Evolutionary conservation across 371 early-diverging fungal genomes (phyloP).

Genomic region (Haplosporangium sp.): DNA sequence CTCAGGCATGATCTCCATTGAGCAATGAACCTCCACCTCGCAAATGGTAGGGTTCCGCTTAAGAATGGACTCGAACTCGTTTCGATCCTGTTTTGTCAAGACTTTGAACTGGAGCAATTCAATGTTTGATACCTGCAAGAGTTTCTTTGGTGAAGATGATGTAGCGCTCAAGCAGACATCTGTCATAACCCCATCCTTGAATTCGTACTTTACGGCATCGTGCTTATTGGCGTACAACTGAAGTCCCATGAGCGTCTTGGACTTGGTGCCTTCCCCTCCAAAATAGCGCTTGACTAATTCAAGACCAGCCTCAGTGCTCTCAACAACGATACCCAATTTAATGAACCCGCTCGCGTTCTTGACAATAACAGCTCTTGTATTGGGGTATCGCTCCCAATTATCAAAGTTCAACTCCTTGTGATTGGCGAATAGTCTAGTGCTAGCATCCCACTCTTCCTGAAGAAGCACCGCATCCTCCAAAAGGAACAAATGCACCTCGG

Average conservation of each 20-base stretch:
- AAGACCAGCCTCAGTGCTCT: conserved; percentile 1
- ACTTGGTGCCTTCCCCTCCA: not conserved
- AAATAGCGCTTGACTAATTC: not conserved
- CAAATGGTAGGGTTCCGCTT: conserved; percentile 17
- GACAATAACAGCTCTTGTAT: conserved; percentile 5
- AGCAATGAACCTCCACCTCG: conserved; percentile 16
- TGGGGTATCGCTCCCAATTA: conserved; percentile 6
- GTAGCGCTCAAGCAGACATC: not conserved
- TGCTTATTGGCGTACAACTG: not conserved
- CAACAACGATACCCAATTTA: conserved; percentile 1
- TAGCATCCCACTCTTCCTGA: conserved; percentile 5
- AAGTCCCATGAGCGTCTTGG: not conserved
- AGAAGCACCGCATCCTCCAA: conserved; percentile 1
- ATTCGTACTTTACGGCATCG: not conserved
- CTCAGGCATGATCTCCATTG: conserved; percentile 11
- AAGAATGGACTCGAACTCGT: conserved; percentile 12
- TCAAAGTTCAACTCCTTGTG: conserved; percentile 4
- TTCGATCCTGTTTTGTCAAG: not conserved
- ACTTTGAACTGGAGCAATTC: conserved; percentile 13
- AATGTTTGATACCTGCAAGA: conserved; percentile 15
- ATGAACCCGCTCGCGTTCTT: not conserved
- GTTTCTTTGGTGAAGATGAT: conserved; percentile 2
- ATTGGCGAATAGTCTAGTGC: not conserved
- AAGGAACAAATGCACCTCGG: not conserved
- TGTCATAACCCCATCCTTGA: not conserved